These are phyloP conservation scores for Trichoderma guizhouense DNA, from an alignment of 2,329 filamentous ascomycete species.

Conservation along the genomic window DNA sequence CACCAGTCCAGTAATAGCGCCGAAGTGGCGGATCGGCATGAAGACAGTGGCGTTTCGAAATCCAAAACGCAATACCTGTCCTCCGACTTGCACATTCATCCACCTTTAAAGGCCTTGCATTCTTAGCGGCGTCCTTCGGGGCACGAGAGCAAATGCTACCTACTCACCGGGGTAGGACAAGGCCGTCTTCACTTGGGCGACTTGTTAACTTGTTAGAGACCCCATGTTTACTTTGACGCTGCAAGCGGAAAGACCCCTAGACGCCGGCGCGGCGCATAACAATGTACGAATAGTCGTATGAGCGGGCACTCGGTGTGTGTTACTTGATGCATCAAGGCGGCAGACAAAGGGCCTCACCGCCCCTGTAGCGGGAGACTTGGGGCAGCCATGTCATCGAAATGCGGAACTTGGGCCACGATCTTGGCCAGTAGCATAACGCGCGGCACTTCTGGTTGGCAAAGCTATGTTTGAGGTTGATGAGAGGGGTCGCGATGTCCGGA, in stretches of 20 bases:
- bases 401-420: neutral
- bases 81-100: neutral
- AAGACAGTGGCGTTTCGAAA: conserved; percentile 11
- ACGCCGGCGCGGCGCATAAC: neutral
- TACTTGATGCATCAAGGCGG: neutral
- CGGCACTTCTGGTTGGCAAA: conserved; percentile 8
- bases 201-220: neutral
- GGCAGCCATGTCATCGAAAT: neutral
- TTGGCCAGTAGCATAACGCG: conserved; percentile 5
- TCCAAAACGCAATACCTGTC: neutral
- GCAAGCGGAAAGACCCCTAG: conserved; percentile 4
- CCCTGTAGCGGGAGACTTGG: conserved; percentile 2
- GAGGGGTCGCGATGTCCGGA: conserved; percentile 28
- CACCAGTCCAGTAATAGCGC: conserved; percentile 7
- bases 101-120: conserved; percentile 1
- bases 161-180: neutral
- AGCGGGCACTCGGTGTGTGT: neutral
- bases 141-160: neutral
- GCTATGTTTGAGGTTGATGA: conserved; percentile 52
- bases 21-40: conserved; percentile 5
- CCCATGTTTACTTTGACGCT: conserved; percentile 8
- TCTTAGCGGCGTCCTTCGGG: conserved; percentile 2
- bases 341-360: conserved; percentile 9
- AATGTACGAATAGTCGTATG: neutral
- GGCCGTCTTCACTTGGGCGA: neutral